Conservation (phyloP, 139 green algal species). For the Mesotaenium endlicherianum region DNA sequence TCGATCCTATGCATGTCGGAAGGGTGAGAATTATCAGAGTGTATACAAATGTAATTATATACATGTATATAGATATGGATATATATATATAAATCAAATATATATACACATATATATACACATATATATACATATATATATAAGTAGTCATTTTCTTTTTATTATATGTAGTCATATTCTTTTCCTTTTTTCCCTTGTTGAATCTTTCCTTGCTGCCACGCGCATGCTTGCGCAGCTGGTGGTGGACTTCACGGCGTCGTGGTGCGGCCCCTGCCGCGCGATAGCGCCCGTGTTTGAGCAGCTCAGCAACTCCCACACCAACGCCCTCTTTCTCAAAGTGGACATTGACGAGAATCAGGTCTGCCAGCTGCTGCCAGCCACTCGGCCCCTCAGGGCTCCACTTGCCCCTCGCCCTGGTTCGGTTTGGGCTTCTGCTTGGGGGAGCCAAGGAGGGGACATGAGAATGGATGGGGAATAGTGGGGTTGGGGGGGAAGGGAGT, state of each 20-base stretch:
- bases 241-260: slow-evolving; percentile 77
- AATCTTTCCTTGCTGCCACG: too few relatives aligned
- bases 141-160: too few relatives aligned
- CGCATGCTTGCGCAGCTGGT: slow-evolving; percentile 43
- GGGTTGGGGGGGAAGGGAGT: neutral
- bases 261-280: slow-evolving; percentile 75
- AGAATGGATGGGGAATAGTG: neutral
- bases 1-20: too few relatives aligned
- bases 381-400: neutral
- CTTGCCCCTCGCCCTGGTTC: neutral
- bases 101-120: too few relatives aligned
- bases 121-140: too few relatives aligned
- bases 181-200: too few relatives aligned
- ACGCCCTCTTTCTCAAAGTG: neutral
- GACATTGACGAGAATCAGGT: neutral
- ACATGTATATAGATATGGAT: too few relatives aligned
- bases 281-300: slow-evolving; percentile 34
- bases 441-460: neutral
- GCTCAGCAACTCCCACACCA: slow-evolving; percentile 23
- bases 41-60: too few relatives aligned
- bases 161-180: too few relatives aligned
- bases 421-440: neutral
- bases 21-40: too few relatives aligned
- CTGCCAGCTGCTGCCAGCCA: neutral
- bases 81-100: too few relatives aligned